Percentiles rank a stretch among this genome's conserved stretches.
These are phyloP conservation scores for Phalaenopsis hybrid DNA, from an alignment of 116 monocot species.

Conservation along the genomic window DNA sequence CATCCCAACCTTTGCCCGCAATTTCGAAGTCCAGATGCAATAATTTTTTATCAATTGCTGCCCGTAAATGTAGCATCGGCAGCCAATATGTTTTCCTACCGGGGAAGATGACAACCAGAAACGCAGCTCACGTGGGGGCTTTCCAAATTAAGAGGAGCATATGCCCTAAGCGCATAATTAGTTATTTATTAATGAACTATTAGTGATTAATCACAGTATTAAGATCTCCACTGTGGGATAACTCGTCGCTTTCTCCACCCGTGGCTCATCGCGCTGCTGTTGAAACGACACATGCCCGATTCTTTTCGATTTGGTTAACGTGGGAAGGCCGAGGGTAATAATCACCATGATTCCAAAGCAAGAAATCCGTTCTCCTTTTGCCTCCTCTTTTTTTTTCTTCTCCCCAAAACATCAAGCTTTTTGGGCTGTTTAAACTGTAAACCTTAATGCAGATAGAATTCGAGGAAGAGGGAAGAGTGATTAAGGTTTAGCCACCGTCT, in stretches of 20 bases:
- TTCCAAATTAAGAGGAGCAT: not conserved
- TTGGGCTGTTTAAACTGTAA: not conserved
- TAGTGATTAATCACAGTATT: not conserved
- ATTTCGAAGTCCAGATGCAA: too few species aligned
- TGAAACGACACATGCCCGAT: conserved; percentile 4
- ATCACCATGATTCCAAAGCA: conserved; percentile 4
- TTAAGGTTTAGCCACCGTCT: not conserved
- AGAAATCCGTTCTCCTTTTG: conserved; percentile 6
- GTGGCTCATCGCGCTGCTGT: not conserved
- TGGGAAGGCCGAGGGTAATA: conserved; percentile 3
- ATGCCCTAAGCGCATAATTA: not conserved
- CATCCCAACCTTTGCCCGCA: too few species aligned
- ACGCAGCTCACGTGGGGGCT: not conserved
- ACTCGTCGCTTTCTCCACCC: conserved; percentile 1
- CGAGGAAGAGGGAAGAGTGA: not conserved
- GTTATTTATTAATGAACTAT: not conserved
- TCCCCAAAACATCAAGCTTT: not conserved
- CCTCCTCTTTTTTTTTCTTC: not conserved
- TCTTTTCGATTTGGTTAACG: conserved; percentile 2
- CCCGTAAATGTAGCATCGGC: too few species aligned
- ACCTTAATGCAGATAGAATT: conserved; percentile 2
- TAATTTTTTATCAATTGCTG: too few species aligned
- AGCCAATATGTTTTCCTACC: not conserved
- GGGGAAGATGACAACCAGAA: not conserved
- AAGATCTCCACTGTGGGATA: not conserved